These are phyloP conservation scores for Decorospora gaudefroyi DNA, from an alignment of 2,329 filamentous ascomycete species.

Conservation along the genomic window DNA sequence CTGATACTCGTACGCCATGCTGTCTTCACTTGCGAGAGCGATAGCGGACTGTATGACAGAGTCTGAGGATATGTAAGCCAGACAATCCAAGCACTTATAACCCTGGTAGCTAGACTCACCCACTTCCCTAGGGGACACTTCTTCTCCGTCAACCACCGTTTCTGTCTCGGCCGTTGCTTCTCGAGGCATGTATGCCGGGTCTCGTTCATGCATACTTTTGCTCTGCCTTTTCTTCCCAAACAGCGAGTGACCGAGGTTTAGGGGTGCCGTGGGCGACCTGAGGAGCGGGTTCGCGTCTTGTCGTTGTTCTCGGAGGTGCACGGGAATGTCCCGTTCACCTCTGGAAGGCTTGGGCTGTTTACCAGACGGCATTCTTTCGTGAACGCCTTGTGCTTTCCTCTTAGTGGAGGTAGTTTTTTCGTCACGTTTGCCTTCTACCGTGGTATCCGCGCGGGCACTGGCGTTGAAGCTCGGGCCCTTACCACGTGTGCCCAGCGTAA, in stretches of 20 bases:
- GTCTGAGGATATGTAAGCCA: not conserved
- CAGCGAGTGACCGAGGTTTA: not conserved
- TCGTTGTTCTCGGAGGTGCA: not conserved
- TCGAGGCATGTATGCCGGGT: conserved; percentile 6
- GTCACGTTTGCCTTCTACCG: not conserved
- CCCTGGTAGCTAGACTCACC: not conserved
- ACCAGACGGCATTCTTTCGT: conserved; percentile 3
- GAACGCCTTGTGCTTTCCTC: conserved; percentile 10
- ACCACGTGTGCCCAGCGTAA: not conserved
- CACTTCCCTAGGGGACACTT: conserved; percentile 1
- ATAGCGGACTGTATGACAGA: not conserved
- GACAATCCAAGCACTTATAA: not conserved
- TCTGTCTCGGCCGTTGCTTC: conserved; percentile 15
- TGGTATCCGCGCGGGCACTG: not conserved
- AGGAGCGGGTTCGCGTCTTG: conserved; percentile 11
- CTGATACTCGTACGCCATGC: not conserved
- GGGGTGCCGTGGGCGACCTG: conserved; percentile 1
- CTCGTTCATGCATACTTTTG: conserved; percentile 3
- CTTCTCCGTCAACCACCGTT: conserved; percentile 10
- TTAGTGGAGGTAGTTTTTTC: conserved; percentile 7
- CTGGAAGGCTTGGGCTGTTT: conserved; percentile 13
- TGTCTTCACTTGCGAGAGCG: not conserved
- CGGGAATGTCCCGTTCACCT: not conserved
- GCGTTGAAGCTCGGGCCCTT: not conserved
- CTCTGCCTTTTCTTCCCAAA: not conserved